A percentile compares a stretch with the other conserved stretches of the same genome.
Conservation (phyloP, 2,329 filamentous ascomycete genomes). For the Trichoderma harzianum region DNA sequence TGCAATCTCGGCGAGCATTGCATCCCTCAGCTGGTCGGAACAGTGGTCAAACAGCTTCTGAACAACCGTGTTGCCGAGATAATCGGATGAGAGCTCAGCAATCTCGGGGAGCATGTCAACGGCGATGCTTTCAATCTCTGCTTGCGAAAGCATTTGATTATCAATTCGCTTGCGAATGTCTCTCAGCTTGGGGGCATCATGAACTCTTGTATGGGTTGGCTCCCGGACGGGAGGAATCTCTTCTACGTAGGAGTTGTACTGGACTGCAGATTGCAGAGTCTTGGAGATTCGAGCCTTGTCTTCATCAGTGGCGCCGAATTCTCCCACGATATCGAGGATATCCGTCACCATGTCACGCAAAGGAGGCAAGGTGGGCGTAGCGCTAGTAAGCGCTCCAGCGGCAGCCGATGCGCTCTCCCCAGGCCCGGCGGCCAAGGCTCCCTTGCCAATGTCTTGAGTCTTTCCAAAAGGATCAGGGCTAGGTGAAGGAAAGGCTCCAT, state of each 20-base stretch:
- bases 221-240: conserved; percentile 91
- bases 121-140: conserved; percentile 90
- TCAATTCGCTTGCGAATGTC: conserved; percentile 98
- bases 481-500: conserved; percentile 82
- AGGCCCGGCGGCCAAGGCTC: conserved; percentile 29
- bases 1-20: conserved; percentile 83
- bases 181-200: conserved; percentile 89
- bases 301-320: conserved; percentile 81
- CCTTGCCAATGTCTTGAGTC: conserved; percentile 44
- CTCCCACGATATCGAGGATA: conserved; percentile 79
- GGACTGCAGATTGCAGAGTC: conserved; percentile 73
- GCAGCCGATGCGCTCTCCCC: conserved; percentile 36
- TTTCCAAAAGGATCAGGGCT: conserved; percentile 81
- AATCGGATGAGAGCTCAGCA: conserved; percentile 90
- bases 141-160: conserved; percentile 79
- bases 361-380: conserved; percentile 65
- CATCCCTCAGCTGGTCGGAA: conserved; percentile 83
- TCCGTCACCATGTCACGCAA: conserved; percentile 77
- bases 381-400: conserved; percentile 28
- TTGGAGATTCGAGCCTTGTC: conserved; percentile 69
- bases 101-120: conserved; percentile 95
- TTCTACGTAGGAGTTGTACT: conserved; percentile 66
- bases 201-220: conserved; percentile 80
- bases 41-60: conserved; percentile 98
- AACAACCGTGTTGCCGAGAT: conserved; percentile 97